Conservation (phyloP, 768 basidiomycete species). For the Mycena albidolilacea region DNA sequence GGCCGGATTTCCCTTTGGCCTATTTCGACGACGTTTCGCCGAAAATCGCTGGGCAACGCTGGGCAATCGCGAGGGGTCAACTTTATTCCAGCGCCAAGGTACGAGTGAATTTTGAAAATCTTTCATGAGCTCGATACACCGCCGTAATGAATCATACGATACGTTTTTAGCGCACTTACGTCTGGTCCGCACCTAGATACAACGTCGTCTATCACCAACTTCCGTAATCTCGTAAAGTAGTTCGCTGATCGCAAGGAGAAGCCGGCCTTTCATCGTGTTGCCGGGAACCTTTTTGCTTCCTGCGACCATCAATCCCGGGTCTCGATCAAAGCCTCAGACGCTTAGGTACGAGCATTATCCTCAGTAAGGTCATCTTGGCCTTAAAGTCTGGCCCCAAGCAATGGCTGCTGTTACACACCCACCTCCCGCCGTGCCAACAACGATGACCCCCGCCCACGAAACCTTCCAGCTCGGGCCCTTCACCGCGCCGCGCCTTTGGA, state of each 20-base stretch:
- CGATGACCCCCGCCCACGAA: constrained; percentile 28
- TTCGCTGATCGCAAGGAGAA: not conserved
- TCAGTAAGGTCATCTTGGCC: not conserved
- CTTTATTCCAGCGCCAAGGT: too few relatives aligned
- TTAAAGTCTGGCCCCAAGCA: not conserved
- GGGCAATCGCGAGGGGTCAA: too few relatives aligned
- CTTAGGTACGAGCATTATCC: constrained; percentile 3
- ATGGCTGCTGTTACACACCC: not conserved
- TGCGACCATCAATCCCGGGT: not conserved
- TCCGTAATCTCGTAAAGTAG: not conserved
- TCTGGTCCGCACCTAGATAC: too few relatives aligned
- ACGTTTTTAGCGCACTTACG: too few relatives aligned
- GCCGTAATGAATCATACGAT: too few relatives aligned
- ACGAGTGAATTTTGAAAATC: too few relatives aligned
- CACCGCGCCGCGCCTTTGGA: constrained; percentile 35
- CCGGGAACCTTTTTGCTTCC: not conserved
- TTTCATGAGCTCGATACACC: too few relatives aligned
- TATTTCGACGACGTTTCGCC: too few relatives aligned
- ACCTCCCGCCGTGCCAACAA: not conserved
- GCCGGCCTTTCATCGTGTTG: not conserved
- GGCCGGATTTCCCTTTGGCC: too few relatives aligned
- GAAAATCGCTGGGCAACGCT: too few relatives aligned
- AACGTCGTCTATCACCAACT: too few relatives aligned
- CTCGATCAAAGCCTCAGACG: constrained; percentile 2
- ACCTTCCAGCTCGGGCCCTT: constrained; percentile 36